Conservation (phyloP, 495 filamentous ascomycete species). For the Lophiostoma macrostomum region DNA sequence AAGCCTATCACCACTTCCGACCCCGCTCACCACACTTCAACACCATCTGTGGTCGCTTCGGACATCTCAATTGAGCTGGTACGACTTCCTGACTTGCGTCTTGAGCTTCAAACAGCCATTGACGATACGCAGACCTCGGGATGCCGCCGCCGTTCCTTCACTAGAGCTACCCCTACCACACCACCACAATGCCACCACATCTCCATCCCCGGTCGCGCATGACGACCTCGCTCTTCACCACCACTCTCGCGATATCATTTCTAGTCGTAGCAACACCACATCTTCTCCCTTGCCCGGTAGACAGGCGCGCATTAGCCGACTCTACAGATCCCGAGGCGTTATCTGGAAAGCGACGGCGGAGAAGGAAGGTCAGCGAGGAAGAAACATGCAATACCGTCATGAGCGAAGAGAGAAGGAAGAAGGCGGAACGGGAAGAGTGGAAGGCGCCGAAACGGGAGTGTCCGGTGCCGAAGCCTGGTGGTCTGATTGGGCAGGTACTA, state of each 20-base stretch:
- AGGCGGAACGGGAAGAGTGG: constrained; percentile 5
- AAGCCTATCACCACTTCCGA: not conserved
- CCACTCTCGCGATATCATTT: constrained; percentile 87
- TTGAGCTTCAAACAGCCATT: not conserved
- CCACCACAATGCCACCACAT: constrained; percentile 70
- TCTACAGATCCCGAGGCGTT: constrained; percentile 66
- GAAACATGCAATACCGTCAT: constrained; percentile 24
- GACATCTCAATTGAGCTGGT: constrained; percentile 24
- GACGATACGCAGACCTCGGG: constrained; percentile 2
- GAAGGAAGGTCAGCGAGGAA: constrained; percentile 24
- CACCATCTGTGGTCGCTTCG: not conserved
- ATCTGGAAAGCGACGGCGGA: constrained; percentile 45
- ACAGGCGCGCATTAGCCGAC: constrained; percentile 57
- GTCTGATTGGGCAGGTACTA: constrained; percentile 68
- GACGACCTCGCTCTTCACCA: constrained; percentile 89
- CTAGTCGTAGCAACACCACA: constrained; percentile 89
- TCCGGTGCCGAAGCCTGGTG: constrained; percentile 80
- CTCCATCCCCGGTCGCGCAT: constrained; percentile 89
- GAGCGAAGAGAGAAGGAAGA: constrained; percentile 16
- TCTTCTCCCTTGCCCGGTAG: constrained; percentile 83
- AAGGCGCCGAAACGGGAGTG: constrained; percentile 51
- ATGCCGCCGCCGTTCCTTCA: constrained; percentile 8
- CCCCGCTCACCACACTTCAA: not conserved
- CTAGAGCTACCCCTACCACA: not conserved
- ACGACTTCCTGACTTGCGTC: not conserved